phyloP scores from a whole-genome alignment of 208 protist genomes.

The Tritrichomonas musculus region DNA sequence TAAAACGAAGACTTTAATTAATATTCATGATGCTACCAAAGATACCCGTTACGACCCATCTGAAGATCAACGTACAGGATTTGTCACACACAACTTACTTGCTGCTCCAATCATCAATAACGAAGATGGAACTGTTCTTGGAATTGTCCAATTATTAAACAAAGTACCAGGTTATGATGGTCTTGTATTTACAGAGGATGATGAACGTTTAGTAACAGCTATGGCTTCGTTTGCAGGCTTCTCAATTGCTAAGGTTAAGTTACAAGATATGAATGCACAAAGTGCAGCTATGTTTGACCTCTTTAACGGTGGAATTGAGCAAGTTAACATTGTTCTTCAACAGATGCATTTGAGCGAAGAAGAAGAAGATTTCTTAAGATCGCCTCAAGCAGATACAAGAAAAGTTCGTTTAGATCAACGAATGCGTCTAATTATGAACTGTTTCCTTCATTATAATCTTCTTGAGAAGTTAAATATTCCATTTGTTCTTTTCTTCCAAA shows the following conservation, averaged over 20 bases:
- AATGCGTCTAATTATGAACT: background rate
- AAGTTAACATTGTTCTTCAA: background rate
- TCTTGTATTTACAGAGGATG: constrained; percentile 1
- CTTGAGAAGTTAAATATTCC: background rate
- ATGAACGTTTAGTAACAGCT: background rate
- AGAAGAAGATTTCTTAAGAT: background rate
- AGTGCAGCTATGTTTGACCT: background rate
- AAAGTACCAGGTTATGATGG: constrained; percentile 29
- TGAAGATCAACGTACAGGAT: background rate
- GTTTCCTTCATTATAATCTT: background rate
- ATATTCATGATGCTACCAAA: constrained; percentile 3
- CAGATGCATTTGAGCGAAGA: background rate
- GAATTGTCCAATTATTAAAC: background rate
- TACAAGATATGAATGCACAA: background rate
- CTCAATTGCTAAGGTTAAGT: background rate
- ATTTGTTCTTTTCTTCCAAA: background rate
- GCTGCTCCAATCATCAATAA: background rate
- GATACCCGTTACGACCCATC: background rate
- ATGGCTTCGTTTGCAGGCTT: constrained; percentile 17
- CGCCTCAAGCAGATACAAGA: background rate
- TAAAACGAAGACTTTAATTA: background rate
- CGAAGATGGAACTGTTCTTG: background rate
- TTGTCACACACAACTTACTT: background rate
- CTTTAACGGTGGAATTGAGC: background rate
- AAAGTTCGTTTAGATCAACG: background rate